These are phyloP conservation scores for Cercospora sojina DNA, from an alignment of 2,329 filamentous ascomycete genomes.

Conservation along the genomic window DNA sequence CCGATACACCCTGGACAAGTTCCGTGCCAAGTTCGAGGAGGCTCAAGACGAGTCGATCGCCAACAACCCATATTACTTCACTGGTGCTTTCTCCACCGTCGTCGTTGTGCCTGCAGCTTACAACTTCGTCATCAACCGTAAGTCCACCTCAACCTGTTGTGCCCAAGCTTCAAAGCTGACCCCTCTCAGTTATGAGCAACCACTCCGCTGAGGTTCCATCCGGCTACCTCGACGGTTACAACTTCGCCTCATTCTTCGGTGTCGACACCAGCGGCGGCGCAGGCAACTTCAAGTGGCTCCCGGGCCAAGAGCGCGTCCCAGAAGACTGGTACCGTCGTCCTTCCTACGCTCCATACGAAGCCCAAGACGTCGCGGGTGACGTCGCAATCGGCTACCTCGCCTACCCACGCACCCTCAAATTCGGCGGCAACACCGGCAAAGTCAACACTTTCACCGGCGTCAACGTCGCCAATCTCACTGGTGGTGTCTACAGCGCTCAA, in stretches of 20 bases:
- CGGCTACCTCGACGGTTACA: slow-evolving; percentile 28
- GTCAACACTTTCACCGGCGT: slow-evolving; percentile 40
- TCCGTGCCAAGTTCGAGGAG: slow-evolving; percentile 22
- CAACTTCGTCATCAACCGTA: slow-evolving; percentile 33
- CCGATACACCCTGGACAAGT: slow-evolving; percentile 30
- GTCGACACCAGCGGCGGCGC: slow-evolving; percentile 21
- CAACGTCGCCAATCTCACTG: slow-evolving; percentile 40
- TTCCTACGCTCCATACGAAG: slow-evolving; percentile 23
- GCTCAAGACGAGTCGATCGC: slow-evolving; percentile 31
- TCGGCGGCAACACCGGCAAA: slow-evolving; percentile 39
- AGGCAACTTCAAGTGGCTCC: slow-evolving; percentile 22
- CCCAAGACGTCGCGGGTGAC: slow-evolving; percentile 21
- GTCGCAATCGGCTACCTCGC: slow-evolving; percentile 19
- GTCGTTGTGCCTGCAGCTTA: slow-evolving; percentile 31
- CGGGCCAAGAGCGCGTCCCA: slow-evolving; percentile 30
- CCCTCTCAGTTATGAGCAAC: slow-evolving; percentile 23
- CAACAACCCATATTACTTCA: slow-evolving; percentile 39
- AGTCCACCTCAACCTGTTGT: neutral
- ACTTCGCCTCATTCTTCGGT: slow-evolving; percentile 29
- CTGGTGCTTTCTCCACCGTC: slow-evolving; percentile 32
- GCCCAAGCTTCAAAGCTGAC: slow-evolving; percentile 22
- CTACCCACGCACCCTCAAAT: slow-evolving; percentile 21
- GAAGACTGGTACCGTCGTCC: slow-evolving; percentile 29
- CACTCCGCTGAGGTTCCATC: slow-evolving; percentile 24
- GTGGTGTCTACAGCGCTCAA: slow-evolving; percentile 43